These are phyloP conservation scores for Candida freyschussii DNA, from an alignment of 1,139 yeast species.

Conservation along the genomic window DNA sequence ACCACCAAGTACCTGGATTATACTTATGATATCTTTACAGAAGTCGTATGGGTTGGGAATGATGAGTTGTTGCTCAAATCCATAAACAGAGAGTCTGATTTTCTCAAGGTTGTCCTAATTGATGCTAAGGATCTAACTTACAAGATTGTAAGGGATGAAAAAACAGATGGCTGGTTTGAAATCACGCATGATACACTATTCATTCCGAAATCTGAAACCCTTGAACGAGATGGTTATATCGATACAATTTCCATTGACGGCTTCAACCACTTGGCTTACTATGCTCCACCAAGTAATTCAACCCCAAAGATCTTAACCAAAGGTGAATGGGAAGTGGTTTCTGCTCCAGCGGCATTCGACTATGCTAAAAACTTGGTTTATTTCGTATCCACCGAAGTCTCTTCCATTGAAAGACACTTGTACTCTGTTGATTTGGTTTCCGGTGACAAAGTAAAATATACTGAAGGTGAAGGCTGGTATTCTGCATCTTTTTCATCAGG, in stretches of 20 bases:
- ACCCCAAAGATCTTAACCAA: conserved; percentile 51
- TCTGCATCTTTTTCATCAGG: conserved; percentile 66
- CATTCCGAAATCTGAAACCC: conserved; percentile 56
- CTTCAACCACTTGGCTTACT: conserved; percentile 69
- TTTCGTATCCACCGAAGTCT: conserved; percentile 58
- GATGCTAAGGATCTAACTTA: conserved; percentile 36
- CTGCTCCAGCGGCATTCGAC: conserved; percentile 60
- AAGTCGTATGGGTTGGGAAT: conserved; percentile 68
- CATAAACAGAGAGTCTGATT: conserved; percentile 70
- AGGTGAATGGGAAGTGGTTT: conserved; percentile 69
- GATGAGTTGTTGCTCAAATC: conserved; percentile 55
- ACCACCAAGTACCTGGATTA: conserved; percentile 42
- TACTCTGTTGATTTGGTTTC: conserved; percentile 42
- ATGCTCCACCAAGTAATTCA: conserved; percentile 45
- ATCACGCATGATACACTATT: conserved; percentile 66
- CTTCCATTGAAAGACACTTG: conserved; percentile 59
- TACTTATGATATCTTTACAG: conserved; percentile 60
- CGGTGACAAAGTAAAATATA: conserved; percentile 48
- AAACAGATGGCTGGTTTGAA: conserved; percentile 72
- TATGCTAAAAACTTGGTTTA: conserved; percentile 51
- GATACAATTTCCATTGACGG: conserved; percentile 68
- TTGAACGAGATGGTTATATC: conserved; percentile 57
- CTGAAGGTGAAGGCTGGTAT: conserved; percentile 59
- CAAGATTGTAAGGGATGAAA: conserved; percentile 39
- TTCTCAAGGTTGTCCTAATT: conserved; percentile 52